These are phyloP conservation scores for Solanum peruvianum DNA, from an alignment of 257 asterid species.

Conservation along the genomic window DNA sequence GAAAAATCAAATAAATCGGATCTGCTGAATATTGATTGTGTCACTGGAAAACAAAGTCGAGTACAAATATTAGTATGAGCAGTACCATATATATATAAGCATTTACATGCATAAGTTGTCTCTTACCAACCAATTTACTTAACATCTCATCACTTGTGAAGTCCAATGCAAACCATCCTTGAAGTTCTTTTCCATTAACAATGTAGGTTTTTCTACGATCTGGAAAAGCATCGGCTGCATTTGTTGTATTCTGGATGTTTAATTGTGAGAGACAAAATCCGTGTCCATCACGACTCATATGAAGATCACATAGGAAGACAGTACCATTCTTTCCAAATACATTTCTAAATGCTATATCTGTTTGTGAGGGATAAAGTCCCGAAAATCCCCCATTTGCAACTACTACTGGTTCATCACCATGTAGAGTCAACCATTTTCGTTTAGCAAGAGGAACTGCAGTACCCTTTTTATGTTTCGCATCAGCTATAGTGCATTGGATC, in stretches of 20 bases:
- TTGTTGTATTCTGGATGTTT: conserved; percentile 53
- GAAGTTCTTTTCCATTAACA: conserved; percentile 36
- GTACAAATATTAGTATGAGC: neutral
- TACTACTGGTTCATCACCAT: conserved; percentile 30
- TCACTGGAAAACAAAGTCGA: neutral
- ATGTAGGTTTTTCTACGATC: conserved; percentile 37
- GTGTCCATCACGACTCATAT: conserved; percentile 46
- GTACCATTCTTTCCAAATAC: conserved; percentile 35
- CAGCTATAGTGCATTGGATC: conserved; percentile 47
- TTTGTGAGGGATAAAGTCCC: conserved; percentile 62
- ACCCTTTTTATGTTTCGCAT: neutral
- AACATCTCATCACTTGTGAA: conserved; percentile 24
- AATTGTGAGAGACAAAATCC: conserved; percentile 46
- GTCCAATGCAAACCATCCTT: conserved; percentile 71
- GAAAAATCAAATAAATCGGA: neutral
- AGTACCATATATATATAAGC: neutral
- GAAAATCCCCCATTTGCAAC: conserved; percentile 53
- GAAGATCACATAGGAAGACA: conserved; percentile 62
- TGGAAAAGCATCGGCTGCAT: conserved; percentile 27
- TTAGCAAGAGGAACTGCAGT: conserved; percentile 3
- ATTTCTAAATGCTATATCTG: conserved; percentile 22
- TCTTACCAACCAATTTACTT: conserved; percentile 45
- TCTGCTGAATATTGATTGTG: neutral
- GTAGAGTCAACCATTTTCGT: conserved; percentile 64
- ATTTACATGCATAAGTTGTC: neutral